Conservation (phyloP, 768 basidiomycete species). For the Pleurotus pulmonarius region DNA sequence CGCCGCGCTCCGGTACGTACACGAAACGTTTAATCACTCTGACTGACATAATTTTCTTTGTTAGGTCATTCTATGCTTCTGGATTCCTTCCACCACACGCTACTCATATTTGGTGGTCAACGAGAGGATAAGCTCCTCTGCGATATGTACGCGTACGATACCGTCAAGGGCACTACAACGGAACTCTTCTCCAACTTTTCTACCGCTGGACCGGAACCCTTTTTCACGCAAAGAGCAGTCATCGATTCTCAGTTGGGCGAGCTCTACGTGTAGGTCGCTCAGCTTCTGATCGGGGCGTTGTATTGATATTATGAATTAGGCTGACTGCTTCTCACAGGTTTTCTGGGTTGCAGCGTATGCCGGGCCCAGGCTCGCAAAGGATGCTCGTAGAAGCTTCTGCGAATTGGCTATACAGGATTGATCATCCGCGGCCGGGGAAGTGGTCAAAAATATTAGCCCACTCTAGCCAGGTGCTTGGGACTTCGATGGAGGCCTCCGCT, state of each 20-base stretch:
- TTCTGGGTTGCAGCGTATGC: slow-evolving; percentile 52
- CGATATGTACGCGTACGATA: slow-evolving; percentile 76
- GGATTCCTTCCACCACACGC: slow-evolving; percentile 50
- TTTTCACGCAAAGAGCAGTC: slow-evolving; percentile 72
- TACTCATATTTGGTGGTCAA: slow-evolving; percentile 77
- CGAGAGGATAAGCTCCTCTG: slow-evolving; percentile 61
- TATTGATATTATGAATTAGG: background rate
- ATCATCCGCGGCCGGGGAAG: slow-evolving; percentile 46
- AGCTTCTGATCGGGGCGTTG: background rate
- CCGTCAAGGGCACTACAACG: slow-evolving; percentile 49
- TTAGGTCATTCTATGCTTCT: slow-evolving; percentile 81
- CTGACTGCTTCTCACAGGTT: slow-evolving; percentile 36
- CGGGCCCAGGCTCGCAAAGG: slow-evolving; percentile 33
- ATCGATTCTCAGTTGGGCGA: slow-evolving; percentile 61
- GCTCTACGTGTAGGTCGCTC: slow-evolving; percentile 62
- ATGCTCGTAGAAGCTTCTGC: slow-evolving; percentile 44
- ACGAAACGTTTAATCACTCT: background rate
- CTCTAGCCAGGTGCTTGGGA: background rate
- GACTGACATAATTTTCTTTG: background rate
- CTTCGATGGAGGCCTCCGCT: slow-evolving; percentile 9
- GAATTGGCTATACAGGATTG: slow-evolving; percentile 70
- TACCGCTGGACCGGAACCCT: slow-evolving; percentile 63
- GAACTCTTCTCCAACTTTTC: slow-evolving; percentile 66
- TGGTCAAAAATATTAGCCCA: slow-evolving; percentile 54
- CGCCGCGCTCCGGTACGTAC: slow-evolving; percentile 56